Percentiles rank a stretch among this genome's conserved stretches.
These are phyloP conservation scores for Cordyceps fumosorosea DNA, from an alignment of 2,329 filamentous ascomycete species.

Conservation along the genomic window DNA sequence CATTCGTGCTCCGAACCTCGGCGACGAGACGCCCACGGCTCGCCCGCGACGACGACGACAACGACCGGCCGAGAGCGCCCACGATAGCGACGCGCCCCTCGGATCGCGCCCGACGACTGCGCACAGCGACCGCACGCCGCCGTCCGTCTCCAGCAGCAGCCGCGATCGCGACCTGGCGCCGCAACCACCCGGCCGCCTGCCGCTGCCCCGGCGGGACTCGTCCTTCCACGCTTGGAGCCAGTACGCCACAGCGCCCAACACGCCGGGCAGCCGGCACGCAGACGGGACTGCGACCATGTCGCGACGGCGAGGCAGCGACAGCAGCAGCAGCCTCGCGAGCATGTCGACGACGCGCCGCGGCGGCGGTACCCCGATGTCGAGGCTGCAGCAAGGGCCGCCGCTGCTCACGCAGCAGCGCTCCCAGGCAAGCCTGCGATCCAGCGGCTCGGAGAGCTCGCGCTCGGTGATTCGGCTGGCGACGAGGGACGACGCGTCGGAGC, in stretches of 20 bases:
- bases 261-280: constrained; percentile 39
- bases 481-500: constrained; percentile 24
- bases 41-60: neutral
- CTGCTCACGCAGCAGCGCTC: constrained; percentile 29
- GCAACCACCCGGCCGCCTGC: constrained; percentile 13
- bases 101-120: constrained; percentile 35
- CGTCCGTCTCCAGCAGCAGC: neutral
- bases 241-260: constrained; percentile 49
- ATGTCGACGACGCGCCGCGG: constrained; percentile 27
- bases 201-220: constrained; percentile 30
- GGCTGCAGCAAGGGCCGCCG: constrained; percentile 35
- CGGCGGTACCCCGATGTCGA: neutral
- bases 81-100: constrained; percentile 40
- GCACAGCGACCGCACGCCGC: neutral
- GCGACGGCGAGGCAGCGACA: constrained; percentile 30
- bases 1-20: constrained; percentile 60
- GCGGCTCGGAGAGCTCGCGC: constrained; percentile 29
- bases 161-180: neutral
- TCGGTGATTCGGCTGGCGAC: constrained; percentile 45
- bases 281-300: constrained; percentile 23
- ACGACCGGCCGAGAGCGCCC: constrained; percentile 32
- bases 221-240: constrained; percentile 38
- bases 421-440: constrained; percentile 33
- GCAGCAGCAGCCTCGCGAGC: constrained; percentile 27
- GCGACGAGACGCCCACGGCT: constrained; percentile 10